Evolutionary conservation across 768 basidiomycete species (phyloP), one percentile per base, ranked within the genome.

Genomic region (Lyophyllum atratum): DNA sequence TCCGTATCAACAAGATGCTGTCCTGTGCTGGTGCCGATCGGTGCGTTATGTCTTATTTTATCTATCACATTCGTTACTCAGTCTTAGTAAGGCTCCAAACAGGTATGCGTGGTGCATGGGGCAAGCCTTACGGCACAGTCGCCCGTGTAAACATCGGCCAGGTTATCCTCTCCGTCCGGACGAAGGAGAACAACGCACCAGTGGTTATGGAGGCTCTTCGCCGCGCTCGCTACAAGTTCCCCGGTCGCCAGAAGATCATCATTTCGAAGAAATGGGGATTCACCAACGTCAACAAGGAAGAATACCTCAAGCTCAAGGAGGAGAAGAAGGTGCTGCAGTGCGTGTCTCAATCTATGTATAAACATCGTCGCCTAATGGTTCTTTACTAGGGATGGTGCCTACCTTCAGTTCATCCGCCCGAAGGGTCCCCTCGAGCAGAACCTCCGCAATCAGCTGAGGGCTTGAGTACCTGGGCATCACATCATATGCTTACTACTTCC

Each of bases 1-100:
- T 99, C 78, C 91, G 97, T 63, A 97, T 97, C 87, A 97, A 98
- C 91, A 98, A 99, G 89, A 98, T 97, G 93, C 91, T 98, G 83
- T 92, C 89, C 57, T 98, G 97, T 73, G 97, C 97, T 66, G 96
- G 97, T 66, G 95, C 97, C 68, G 97, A 99, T 93, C 82, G 93
- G 92, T 90, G 58, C 45, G 85, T 72, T 7, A n/a, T 9, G 29
- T 11, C 11, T 37, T 37, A 7, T 7, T 37, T 37, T 9, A 31
- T 21, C 25, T 28, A 21, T 25, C 9, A 21, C 22, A 3, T 45
- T 43, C n/a, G 19, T 49, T 26, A 54, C 45, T 21, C 21, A 22
- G 29, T 33, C 40, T 21, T 15, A 1, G 11, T 15, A 64, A 91
- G 92, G 69, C 85, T 96, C 57, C 92, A 94, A 72, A 94, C 93